Evolutionary conservation across 139 green algal species (phyloP), one percentile per base, ranked within the genome.

Genomic region (Nannochloris sp.): DNA sequence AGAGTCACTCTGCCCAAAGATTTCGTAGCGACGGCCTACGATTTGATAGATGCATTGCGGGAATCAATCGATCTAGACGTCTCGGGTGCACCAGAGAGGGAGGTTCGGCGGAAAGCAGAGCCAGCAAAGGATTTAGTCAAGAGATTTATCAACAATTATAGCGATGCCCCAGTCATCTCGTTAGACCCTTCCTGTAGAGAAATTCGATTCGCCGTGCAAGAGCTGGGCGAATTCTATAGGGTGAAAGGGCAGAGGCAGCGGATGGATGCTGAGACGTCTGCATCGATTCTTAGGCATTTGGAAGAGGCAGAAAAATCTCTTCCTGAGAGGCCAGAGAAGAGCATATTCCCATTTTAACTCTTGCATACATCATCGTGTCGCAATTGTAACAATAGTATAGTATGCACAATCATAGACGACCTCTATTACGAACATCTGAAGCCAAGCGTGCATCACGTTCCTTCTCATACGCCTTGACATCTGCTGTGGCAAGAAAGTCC

Each of bases 391-490:
- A 40, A 40, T 40, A 40, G 11, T 40, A 40, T 28, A 58, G 11
- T 8, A 43, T 46, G 17, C 10, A 56, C 12, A 16, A 11, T 70
- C 53, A 83, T 6, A 79, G 31, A 5, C 79, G 45, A 14, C 74
- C 79, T 5, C 80, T 40, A 46, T 66, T 81, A 33, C 82, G 66
- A 23, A 91, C 68, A 62, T 91, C 83, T 1, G 67, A 70, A 1
- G 59, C 72, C 20, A 94, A 76, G 2, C 88, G 69, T 17, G 68
- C 59, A 71, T 95, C 87, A 0, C 89, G 68, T 74, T 96, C 87
- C 45, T 75, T 68, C 79, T 96, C 89, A 63, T 96, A 95, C 68
- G 95, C 77, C 0, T 83, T 65, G 65, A 92, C 62, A 71, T 94
- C 88, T 4, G 89, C 78, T 13, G 80, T 68, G 58, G 87, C 84